Evolutionary conservation across 163 green algal species (phyloP).

Genomic region (Scenedesmus sp.): DNA sequence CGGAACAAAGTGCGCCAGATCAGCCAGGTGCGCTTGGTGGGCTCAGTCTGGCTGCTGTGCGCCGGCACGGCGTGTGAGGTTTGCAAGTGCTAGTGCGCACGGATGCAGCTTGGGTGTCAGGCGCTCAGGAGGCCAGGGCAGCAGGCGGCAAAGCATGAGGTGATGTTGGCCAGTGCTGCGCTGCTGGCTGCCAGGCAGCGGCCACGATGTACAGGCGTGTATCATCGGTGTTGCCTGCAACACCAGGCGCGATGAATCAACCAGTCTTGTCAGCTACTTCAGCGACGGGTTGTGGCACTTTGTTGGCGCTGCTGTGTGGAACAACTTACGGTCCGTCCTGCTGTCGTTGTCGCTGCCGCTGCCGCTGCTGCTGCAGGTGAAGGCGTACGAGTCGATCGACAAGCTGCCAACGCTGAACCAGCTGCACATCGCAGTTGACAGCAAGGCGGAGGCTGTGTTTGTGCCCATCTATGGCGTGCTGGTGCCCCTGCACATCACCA

Average conservation of each 20-base stretch:
- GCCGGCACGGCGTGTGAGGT: background rate
- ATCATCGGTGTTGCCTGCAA: no score
- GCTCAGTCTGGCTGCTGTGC: background rate
- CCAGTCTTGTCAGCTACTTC: no score
- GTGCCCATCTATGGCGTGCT: constrained; percentile 97
- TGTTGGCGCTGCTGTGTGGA: no score
- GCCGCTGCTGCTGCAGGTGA: constrained; percentile 63
- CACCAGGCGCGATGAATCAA: no score
- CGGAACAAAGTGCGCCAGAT: constrained; percentile 22
- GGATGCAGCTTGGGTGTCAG: background rate
- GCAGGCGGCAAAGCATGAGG: no score
- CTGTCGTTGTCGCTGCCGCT: background rate
- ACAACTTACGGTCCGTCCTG: no score
- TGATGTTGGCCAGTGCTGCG: no score
- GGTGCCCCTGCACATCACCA: constrained; percentile 99
- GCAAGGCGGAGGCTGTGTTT: constrained; percentile 88
- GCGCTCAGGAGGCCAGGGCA: no score
- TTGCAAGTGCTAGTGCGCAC: background rate
- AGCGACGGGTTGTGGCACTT: no score
- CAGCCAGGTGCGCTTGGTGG: constrained; percentile 36
- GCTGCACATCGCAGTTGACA: constrained; percentile 80
- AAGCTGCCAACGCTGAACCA: constrained; percentile 76
- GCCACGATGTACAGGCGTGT: no score
- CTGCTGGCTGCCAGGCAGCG: no score
- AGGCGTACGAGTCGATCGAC: constrained; percentile 81